Conservation (phyloP, 2,329 filamentous ascomycete genomes). For the Fusarium abutilonis region DNA sequence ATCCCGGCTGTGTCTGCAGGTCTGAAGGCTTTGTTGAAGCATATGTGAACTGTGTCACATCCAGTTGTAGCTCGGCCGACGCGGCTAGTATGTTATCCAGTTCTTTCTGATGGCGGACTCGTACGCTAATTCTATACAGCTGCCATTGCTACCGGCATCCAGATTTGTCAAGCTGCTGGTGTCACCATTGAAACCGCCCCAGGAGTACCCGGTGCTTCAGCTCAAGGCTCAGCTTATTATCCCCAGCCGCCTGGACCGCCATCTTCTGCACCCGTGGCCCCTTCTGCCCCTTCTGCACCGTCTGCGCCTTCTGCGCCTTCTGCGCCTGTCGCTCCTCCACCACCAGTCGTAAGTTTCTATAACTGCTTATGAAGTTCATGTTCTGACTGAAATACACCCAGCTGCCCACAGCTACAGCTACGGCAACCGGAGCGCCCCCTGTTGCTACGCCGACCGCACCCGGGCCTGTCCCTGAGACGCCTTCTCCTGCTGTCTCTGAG, state of each 20-base stretch:
- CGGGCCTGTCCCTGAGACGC: background rate
- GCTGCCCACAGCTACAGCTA: conserved; percentile 1
- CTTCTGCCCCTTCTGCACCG: background rate
- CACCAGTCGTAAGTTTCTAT: conserved; percentile 8
- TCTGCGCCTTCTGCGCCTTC: background rate
- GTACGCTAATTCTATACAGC: background rate
- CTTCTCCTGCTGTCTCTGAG: conserved; percentile 3
- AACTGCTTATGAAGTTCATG: accelerated
- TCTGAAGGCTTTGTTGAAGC: background rate
- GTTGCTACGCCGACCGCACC: conserved; percentile 3
- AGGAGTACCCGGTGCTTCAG: background rate
- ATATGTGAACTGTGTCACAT: background rate
- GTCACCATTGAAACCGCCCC: background rate
- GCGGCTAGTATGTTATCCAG: conserved; percentile 9
- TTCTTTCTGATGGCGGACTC: background rate
- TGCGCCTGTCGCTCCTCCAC: background rate
- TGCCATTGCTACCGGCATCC: background rate
- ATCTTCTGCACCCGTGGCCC: background rate
- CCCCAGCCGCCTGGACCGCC: background rate
- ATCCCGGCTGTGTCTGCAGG: conserved; percentile 23
- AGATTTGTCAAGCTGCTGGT: conserved; percentile 11
- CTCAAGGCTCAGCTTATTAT: background rate
- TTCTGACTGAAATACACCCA: background rate
- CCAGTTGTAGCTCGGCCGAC: conserved; percentile 1
- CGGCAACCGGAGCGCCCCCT: background rate